Conservation (phyloP, 148 eudicot genomes). For the Vaccinium corymbosum region DNA sequence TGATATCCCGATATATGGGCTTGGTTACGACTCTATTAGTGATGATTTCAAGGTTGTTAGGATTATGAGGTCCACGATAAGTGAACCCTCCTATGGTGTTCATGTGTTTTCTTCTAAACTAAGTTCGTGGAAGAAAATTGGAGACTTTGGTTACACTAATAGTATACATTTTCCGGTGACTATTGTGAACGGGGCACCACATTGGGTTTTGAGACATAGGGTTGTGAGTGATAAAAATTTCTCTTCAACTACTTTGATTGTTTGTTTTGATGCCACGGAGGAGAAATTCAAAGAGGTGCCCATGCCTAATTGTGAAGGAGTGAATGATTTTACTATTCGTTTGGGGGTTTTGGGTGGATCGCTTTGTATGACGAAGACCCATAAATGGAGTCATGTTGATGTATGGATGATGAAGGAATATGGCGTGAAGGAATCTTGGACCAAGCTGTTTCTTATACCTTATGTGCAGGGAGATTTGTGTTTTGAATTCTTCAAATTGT, state of each 20-base stretch:
- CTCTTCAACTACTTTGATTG: background rate
- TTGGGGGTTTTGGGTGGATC: background rate
- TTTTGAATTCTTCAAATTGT: background rate
- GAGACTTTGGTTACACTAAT: too few relatives aligned
- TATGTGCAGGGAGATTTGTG: background rate
- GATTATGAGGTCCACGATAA: background rate
- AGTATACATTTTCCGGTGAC: background rate
- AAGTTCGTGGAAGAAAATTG: constrained; percentile 1
- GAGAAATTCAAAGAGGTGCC: constrained; percentile 1
- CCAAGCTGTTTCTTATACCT: constrained; percentile 3
- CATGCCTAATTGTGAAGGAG: background rate
- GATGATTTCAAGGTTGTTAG: constrained; percentile 15
- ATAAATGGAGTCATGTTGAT: background rate
- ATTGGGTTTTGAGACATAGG: background rate
- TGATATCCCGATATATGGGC: background rate
- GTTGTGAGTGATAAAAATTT: background rate
- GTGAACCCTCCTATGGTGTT: background rate
- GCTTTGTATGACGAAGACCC: background rate
- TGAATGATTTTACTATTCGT: background rate
- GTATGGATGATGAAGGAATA: constrained; percentile 12
- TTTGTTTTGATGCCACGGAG: constrained; percentile 10
- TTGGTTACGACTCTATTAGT: background rate
- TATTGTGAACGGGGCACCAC: constrained; percentile 6
- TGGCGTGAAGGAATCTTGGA: background rate
- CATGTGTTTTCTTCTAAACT: constrained; percentile 2